Percentiles rank a stretch among this genome's conserved stretches.
Evolutionary conservation across 495 filamentous ascomycete species (phyloP).

Genomic region (Neurospora sp.): DNA sequence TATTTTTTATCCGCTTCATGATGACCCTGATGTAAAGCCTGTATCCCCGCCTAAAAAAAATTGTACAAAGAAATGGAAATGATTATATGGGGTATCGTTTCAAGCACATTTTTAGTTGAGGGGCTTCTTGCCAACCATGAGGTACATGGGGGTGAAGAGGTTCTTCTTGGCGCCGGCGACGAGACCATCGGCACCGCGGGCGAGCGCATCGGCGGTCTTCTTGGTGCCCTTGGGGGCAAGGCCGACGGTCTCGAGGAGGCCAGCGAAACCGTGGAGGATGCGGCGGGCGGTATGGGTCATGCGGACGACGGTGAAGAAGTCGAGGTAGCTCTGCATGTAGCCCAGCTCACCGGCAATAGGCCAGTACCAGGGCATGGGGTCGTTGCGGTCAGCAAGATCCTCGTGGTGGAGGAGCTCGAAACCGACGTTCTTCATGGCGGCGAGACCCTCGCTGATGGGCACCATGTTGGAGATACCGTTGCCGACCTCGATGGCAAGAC

Average conservation of each 20-base stretch:
- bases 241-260: constrained; percentile 61
- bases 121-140: constrained; percentile 97
- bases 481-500: constrained; percentile 91
- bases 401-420: constrained; percentile 81
- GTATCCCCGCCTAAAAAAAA: constrained; percentile 8
- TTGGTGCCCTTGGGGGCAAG: constrained; percentile 78
- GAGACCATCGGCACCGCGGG: constrained; percentile 71
- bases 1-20: constrained; percentile 15
- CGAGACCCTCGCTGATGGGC: constrained; percentile 67
- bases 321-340: constrained; percentile 69
- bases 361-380: constrained; percentile 88
- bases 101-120: constrained; percentile 16
- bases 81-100: not conserved
- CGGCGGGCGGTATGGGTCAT: constrained; percentile 84
- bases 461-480: constrained; percentile 99
- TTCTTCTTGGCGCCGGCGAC: constrained; percentile 87
- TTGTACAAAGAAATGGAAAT: constrained; percentile 7
- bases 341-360: constrained; percentile 71
- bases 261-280: constrained; percentile 69
- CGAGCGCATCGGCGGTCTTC: constrained; percentile 90
- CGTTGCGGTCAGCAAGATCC: constrained; percentile 75
- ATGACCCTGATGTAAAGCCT: not conserved
- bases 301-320: constrained; percentile 74
- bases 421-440: constrained; percentile 80
- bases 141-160: constrained; percentile 97